Evolutionary conservation across 2,329 filamentous ascomycete genomes (phyloP).

Genomic region (Cryphonectria radicalis): DNA sequence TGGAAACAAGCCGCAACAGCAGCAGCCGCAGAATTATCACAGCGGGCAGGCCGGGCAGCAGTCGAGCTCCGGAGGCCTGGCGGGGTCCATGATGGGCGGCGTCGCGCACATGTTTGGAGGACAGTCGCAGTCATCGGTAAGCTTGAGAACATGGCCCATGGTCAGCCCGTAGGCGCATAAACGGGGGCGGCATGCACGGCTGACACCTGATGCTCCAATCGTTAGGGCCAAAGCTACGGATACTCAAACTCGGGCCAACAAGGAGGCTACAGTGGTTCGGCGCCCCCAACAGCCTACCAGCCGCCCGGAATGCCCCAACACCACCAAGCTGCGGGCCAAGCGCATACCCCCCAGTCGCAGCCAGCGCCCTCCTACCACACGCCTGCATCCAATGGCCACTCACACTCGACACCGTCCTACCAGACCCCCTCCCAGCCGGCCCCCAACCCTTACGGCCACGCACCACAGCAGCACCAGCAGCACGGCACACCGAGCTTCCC

Average conservation of each 20-base stretch:
- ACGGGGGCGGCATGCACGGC: neutral
- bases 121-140: conserved; percentile 47
- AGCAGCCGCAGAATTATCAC: conserved; percentile 50
- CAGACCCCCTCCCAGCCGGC: conserved; percentile 14
- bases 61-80: conserved; percentile 48
- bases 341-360: conserved; percentile 35
- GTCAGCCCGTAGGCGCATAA: neutral
- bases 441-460: conserved; percentile 32
- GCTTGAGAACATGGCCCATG: conserved; percentile 28
- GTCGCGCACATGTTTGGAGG: conserved; percentile 58
- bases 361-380: conserved; percentile 31
- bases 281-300: conserved; percentile 66
- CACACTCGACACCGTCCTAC: conserved; percentile 35
- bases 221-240: conserved; percentile 58
- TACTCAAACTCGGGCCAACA: conserved; percentile 61
- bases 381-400: conserved; percentile 27
- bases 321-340: conserved; percentile 36
- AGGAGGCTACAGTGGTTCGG: conserved; percentile 64
- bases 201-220: neutral
- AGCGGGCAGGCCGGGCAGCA: conserved; percentile 48
- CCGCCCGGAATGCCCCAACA: conserved; percentile 33
- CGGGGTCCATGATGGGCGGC: conserved; percentile 59
- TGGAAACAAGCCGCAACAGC: conserved; percentile 50
- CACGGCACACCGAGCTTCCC: conserved; percentile 28
- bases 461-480: conserved; percentile 34